Conservation (phyloP, 1,139 yeast species). For the Debaryomycetaceae sp. region DNA sequence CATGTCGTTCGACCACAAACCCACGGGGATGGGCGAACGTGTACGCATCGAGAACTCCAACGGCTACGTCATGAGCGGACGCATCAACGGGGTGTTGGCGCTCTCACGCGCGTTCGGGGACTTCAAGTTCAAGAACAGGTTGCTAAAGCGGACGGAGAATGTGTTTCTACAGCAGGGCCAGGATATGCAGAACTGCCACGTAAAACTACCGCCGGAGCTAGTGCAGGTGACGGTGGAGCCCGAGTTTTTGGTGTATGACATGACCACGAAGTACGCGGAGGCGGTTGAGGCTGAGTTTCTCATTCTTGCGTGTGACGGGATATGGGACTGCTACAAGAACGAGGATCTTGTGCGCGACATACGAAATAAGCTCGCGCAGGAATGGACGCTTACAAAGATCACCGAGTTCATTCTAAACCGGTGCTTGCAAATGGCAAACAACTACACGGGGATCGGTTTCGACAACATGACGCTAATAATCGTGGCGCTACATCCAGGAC, state of each 20-base stretch:
- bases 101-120: conserved; percentile 72
- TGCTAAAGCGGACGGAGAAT: conserved; percentile 20
- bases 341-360: conserved; percentile 41
- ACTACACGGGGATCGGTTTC: conserved; percentile 67
- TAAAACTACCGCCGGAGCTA: conserved; percentile 30
- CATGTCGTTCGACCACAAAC: conserved; percentile 67
- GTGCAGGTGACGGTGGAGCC: conserved; percentile 61
- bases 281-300: conserved; percentile 44
- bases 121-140: conserved; percentile 49
- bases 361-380: conserved; percentile 46
- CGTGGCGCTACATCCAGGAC: conserved; percentile 42
- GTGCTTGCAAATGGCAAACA: conserved; percentile 63
- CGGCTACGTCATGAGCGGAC: conserved; percentile 55
- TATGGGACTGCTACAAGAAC: conserved; percentile 69
- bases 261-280: conserved; percentile 10
- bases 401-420: conserved; percentile 51
- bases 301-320: conserved; percentile 67
- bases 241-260: conserved; percentile 47
- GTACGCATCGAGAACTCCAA: conserved; percentile 65
- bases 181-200: conserved; percentile 3
- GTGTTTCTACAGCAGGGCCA: conserved; percentile 17
- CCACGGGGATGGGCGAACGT: conserved; percentile 64
- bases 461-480: conserved; percentile 71
- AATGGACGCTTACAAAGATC: conserved; percentile 48
- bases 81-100: conserved; percentile 68